Evolutionary conservation across 1,284 basidiomycete species (phyloP), one percentile per base, ranked within the genome.

Genomic region (Pulchroboletus neoregius): DNA sequence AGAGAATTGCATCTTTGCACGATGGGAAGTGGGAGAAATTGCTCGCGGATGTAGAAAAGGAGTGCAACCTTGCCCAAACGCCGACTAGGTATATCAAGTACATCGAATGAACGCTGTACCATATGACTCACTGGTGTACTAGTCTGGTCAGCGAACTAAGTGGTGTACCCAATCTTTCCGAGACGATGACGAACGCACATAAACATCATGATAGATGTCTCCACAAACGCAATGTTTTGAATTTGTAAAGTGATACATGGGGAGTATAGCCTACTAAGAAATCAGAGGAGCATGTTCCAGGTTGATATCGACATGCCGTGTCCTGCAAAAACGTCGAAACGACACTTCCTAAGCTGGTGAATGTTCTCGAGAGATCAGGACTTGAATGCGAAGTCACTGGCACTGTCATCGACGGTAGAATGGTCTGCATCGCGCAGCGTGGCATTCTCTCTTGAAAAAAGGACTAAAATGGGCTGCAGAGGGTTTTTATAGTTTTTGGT

Each of bases 271-370:
- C n/a, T n/a, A 13, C 28, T 22, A 40, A 16, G 16, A 37, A 42
- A 26, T 23, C 16, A 45, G 30, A 36, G 36, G 31, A 10, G 1
- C 53, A 66, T 74, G 71, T 74, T 58, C 68, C 73, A 74, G 72
- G 49, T 50, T 68, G 49, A 65, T 71, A 67, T 75, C 72, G 71
- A 72, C 72, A 72, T 75, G 72, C 71, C 72, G 70, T 62, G 59
- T 68, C 68, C 71, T 73, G 34, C 50, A 58, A 60, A 57, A 57
- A 22, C 60, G 72, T 70, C 69, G 61, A 72, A 58, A 71, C 71
- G 71, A 72, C 73, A 75, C 72, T 74, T 74, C 72, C 72, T 74
- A 75, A 49, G 65, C 73, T 72, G 72, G 63, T 61, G 43, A 13
- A 56, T 61, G 27, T 40, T 74, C 71, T 74, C 46, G 70, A 67